Evolutionary conservation across 164 flowering plant species (phyloP).

Genomic region (Magnolia sinica): DNA sequence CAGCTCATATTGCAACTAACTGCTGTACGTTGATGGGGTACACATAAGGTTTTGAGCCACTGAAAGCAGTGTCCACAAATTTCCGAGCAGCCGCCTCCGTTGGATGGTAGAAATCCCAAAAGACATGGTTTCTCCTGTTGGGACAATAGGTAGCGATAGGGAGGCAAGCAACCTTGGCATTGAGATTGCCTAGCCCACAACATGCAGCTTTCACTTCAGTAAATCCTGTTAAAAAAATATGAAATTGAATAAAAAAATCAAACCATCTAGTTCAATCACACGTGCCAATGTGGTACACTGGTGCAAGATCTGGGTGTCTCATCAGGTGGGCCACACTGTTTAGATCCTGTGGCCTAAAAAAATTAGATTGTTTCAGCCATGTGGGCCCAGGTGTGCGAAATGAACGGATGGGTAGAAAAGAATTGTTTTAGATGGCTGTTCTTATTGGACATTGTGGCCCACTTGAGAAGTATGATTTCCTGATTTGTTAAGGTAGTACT

Average conservation of each 20-base stretch:
- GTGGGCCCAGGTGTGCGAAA: too few species aligned
- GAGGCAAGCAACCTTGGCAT: constrained; percentile 51
- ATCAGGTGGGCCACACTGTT: too few species aligned
- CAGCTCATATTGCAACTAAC: constrained; percentile 27
- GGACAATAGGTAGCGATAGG: constrained; percentile 54
- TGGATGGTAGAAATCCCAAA: constrained; percentile 88
- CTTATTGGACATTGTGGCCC: too few species aligned
- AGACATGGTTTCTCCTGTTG: constrained; percentile 56
- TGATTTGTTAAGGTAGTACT: too few species aligned
- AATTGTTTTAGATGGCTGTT: too few species aligned
- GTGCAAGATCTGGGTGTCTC: too few species aligned
- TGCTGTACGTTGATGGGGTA: constrained; percentile 49
- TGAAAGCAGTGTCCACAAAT: constrained; percentile 33
- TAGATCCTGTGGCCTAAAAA: too few species aligned
- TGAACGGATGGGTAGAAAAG: too few species aligned
- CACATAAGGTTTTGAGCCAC: constrained; percentile 35
- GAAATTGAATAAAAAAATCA: background rate
- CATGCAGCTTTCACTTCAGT: constrained; percentile 71
- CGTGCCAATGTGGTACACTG: too few species aligned
- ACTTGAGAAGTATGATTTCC: too few species aligned
- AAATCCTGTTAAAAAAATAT: constrained; percentile 43
- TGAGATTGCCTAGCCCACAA: constrained; percentile 68
- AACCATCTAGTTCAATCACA: too few species aligned
- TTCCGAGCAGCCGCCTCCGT: constrained; percentile 50
- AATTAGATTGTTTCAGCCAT: too few species aligned